Evolutionary conservation across 352 stramenopile species (phyloP).

Genomic region (Globisporangium alternatum): DNA sequence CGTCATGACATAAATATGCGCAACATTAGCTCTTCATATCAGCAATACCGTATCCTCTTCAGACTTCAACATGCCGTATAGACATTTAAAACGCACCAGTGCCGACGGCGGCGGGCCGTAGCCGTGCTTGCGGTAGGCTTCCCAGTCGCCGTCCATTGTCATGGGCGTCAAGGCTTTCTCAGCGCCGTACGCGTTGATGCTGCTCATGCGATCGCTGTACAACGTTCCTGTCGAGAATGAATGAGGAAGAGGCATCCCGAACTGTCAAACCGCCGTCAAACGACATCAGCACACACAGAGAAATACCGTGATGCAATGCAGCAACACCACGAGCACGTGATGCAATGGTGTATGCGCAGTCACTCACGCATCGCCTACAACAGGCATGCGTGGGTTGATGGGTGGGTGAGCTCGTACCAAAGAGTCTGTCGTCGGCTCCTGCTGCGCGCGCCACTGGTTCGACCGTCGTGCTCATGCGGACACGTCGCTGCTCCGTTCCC

Average conservation of each 20-base stretch:
- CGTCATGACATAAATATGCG: constrained; percentile 9
- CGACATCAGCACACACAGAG: neutral
- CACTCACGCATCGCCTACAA: neutral
- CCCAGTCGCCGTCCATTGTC: constrained; percentile 43
- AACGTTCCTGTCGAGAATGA: neutral
- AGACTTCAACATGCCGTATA: constrained; percentile 5
- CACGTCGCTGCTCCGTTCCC: neutral
- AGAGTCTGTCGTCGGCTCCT: constrained; percentile 14
- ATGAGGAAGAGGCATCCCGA: neutral
- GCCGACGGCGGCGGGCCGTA: constrained; percentile 30
- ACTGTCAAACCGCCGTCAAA: neutral
- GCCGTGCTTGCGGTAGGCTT: constrained; percentile 52
- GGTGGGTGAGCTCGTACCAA: neutral
- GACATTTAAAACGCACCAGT: constrained; percentile 26
- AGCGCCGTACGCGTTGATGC: constrained; percentile 21
- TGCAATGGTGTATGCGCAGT: neutral
- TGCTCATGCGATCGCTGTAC: constrained; percentile 15
- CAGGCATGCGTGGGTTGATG: neutral
- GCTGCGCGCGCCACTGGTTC: constrained; percentile 15
- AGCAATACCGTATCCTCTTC: constrained; percentile 3
- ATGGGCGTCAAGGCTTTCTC: constrained; percentile 21
- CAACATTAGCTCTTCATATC: constrained; percentile 1
- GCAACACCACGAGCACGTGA: neutral
- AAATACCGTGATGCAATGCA: neutral
- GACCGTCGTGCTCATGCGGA: constrained; percentile 12